Conservation (phyloP, 225 moss, liverwort and hornwort species). For the Sphagnum contortum region DNA sequence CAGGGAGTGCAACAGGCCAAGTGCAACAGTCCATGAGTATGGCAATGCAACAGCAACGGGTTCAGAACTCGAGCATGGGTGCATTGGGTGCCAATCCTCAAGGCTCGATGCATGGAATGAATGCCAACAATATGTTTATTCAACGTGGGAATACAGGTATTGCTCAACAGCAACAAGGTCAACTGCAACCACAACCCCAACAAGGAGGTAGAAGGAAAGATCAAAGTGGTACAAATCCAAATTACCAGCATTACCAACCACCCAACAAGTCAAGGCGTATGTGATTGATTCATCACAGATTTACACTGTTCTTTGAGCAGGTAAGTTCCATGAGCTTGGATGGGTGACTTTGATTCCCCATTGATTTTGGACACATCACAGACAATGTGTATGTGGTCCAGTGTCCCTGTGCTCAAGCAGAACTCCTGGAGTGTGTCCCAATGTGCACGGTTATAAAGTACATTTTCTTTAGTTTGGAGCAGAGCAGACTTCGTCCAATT, state of each 20-base stretch:
- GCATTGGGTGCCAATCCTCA: conserved; percentile 41
- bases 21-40: conserved; percentile 50
- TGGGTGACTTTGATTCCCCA: too few species aligned
- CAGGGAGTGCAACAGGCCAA: conserved; percentile 36
- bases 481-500: too few species aligned
- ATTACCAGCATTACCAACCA: conserved; percentile 69
- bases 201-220: conserved; percentile 76
- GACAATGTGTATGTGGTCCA: too few species aligned
- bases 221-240: conserved; percentile 34
- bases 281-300: conserved; percentile 13
- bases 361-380: too few species aligned
- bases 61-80: conserved; percentile 22
- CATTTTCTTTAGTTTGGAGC: too few species aligned
- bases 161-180: conserved; percentile 34
- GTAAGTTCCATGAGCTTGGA: too few species aligned
- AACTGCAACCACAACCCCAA: conserved; percentile 19
- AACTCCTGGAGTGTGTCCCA: too few species aligned
- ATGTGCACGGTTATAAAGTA: too few species aligned
- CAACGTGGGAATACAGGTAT: conserved; percentile 35
- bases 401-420: too few species aligned
- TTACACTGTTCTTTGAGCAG: too few species aligned
- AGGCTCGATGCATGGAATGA: conserved; percentile 42
- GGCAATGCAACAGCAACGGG: conserved; percentile 43
- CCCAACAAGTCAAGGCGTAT: conserved; percentile 80
- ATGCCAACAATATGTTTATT: conserved; percentile 35